Conservation (phyloP, 352 stramenopile genomes). For the Pythium angustatum region DNA sequence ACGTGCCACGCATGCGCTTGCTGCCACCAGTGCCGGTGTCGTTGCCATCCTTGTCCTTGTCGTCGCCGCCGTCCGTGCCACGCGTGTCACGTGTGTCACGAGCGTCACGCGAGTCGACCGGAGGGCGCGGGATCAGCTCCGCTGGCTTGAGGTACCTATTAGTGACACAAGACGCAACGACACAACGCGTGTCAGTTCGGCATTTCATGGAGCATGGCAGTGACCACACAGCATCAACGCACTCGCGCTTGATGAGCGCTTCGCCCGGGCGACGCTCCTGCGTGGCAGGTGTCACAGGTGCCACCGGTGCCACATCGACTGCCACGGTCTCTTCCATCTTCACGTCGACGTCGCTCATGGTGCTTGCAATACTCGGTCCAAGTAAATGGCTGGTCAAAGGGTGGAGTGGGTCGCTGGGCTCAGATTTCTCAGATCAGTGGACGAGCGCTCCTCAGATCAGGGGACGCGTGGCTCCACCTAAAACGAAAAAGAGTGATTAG, state of each 20-base stretch:
- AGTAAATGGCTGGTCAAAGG: constrained; percentile 8
- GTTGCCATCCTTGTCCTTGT: neutral
- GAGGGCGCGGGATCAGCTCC: constrained; percentile 28
- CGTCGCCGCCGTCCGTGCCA: too few relatives aligned
- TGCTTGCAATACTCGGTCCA: too few relatives aligned
- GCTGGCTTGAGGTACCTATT: constrained; percentile 66
- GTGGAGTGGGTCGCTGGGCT: too few relatives aligned
- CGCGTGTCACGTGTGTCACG: too few relatives aligned
- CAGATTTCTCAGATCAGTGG: constrained; percentile 9
- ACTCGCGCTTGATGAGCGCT: constrained; percentile 45
- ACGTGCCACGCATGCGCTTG: constrained; percentile 52
- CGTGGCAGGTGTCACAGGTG: neutral
- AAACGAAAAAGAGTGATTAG: too few relatives aligned
- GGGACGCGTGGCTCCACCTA: too few relatives aligned
- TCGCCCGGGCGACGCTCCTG: constrained; percentile 31
- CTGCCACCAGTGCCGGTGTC: constrained; percentile 4
- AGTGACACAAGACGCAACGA: too few relatives aligned
- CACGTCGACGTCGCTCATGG: constrained; percentile 22
- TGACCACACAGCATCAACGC: neutral
- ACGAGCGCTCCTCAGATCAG: too few relatives aligned
- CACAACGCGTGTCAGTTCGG: too few relatives aligned
- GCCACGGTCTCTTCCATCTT: constrained; percentile 18
- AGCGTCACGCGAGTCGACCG: constrained; percentile 13
- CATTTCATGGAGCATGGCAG: neutral
- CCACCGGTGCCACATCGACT: neutral